Evolutionary conservation across 2,329 filamentous ascomycete species (phyloP), one percentile per base, ranked within the genome.

Genomic region (Fusarium sp.): DNA sequence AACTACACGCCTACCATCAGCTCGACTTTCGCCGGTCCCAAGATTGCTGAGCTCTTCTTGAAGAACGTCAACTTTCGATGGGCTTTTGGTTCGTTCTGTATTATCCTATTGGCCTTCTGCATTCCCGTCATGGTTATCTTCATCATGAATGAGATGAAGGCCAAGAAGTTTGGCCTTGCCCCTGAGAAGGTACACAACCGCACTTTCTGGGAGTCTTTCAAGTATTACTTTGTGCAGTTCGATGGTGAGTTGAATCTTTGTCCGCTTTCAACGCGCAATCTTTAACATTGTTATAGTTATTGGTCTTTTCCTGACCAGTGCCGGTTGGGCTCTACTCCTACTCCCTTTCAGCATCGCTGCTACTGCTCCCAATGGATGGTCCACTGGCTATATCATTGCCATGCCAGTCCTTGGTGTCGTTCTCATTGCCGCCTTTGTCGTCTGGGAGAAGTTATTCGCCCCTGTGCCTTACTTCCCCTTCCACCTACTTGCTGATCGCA

Each of bases 61-160:
- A 68, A 75, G 5, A 59, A 82, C 30, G 68, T 79, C 57, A 82
- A 81, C 74, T 85, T 83, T 73, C 80, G 83, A 45, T 86, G 84
- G 84, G 84, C 83, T 0, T 92, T 91, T 75, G 91, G 90, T 28
- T 86, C 87, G 62, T 93, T 91, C 80, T 84, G 86, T 62, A 90
- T 93, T 76, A 88, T 93, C 68, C 77, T 90, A 20, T 86, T 90
- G 10, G 84, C 86, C n/a, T 87, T 84, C 61, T 80, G 78, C 41
- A 62, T 82, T 15, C 84, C 84, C 3, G 78, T 84, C 13, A 73
- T 79, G 22, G 51, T 77, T 17, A 75, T 84, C 60, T 80, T 86
- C 50, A 70, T 82, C 30, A 59, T 79, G 51, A 79, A 78, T 68
- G 81, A 58, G 74, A 79, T 84, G 34, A 70, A 66, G 17, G 68